Evolutionary conservation across 2,329 filamentous ascomycete genomes (phyloP), one percentile per base, ranked within the genome.

Genomic region (Rachicladosporium sp.): DNA sequence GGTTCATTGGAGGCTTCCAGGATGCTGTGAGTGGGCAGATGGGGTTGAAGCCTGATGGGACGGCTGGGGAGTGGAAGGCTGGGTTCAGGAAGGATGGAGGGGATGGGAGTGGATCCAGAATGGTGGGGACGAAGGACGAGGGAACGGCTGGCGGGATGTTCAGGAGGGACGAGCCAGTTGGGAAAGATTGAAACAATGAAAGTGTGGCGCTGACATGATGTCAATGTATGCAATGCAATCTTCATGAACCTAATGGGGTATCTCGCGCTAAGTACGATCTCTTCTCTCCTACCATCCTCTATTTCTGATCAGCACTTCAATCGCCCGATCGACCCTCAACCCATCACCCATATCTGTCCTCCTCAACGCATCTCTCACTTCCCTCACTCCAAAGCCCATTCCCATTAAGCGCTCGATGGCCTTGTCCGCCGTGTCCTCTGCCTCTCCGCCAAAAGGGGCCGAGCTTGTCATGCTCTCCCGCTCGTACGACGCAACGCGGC

Each of bases 261-360:
- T 19, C 15, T 19, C 15, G 15, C 15, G 15, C 15, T 3, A 19
- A 19, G 3, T 3, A 5, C 15, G 5, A 5, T 19, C 15, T 19
- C 5, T 3, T 5, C 15, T 5, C 15, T 19, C 15, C 15, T 19
- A 19, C 15, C 15, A 19, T 7, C 33, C 12, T 33, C 21, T 33
- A 30, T 13, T 29, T 30, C 38, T 41, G 30, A 73, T 50, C 45
- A 80, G 57, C 41, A 76, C 50, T 42, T 74, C 68, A 13, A 78
- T 67, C 0, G 76, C 76, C 4, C 68, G 65, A 48, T 76, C 67
- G 7, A 73, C 63, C 41, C 76, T 62, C 45, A 79, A 59, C 1
- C 73, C 73, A 46, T 76, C 71, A 0, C 74, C 76, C 10, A 66
- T 67, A 52, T 79, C 76, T 4, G 74, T 79, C 48, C 70, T 66